Evolutionary conservation across 164 flowering plant species (phyloP).

Genomic region (Vitis cinerea): DNA sequence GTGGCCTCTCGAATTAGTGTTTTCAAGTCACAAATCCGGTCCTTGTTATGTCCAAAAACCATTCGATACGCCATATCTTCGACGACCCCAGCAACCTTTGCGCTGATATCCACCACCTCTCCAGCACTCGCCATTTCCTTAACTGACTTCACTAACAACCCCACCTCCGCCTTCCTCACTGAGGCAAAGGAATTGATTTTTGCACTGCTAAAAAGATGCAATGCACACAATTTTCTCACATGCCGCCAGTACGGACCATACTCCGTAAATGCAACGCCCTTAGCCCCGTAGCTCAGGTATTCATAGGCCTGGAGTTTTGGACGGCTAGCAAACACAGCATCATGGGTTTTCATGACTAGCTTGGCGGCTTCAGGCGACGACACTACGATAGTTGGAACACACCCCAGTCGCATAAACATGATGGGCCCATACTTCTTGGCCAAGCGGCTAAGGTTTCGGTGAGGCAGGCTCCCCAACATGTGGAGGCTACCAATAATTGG

Average conservation of each 20-base stretch:
- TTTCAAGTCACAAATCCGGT: slow-evolving; percentile 11
- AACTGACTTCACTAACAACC: too few species aligned
- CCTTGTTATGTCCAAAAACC: slow-evolving; percentile 9
- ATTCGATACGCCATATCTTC: slow-evolving; percentile 14
- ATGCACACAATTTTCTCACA: slow-evolving; percentile 19
- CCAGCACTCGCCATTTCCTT: too few species aligned
- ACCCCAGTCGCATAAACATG: slow-evolving; percentile 26
- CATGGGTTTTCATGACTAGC: slow-evolving; percentile 28
- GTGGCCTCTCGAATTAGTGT: slow-evolving; percentile 6
- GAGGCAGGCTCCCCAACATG: slow-evolving; percentile 22
- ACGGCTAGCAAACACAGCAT: slow-evolving; percentile 19
- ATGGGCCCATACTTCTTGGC: slow-evolving; percentile 24
- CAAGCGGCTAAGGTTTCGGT: slow-evolving; percentile 14
- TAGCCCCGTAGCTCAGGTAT: slow-evolving; percentile 11
- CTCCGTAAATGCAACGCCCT: slow-evolving; percentile 9
- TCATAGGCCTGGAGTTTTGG: slow-evolving; percentile 10
- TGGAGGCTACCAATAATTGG: slow-evolving; percentile 31
- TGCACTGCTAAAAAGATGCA: slow-evolving; percentile 16
- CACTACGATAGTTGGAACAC: slow-evolving; percentile 15
- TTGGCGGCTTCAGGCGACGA: slow-evolving; percentile 21
- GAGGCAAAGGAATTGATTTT: slow-evolving; percentile 19
- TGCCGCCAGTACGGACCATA: slow-evolving; percentile 35
- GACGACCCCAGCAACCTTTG: neutral
- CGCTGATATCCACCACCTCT: slow-evolving; percentile 6
- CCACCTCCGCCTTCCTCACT: slow-evolving; percentile 8